phyloP scores from a whole-genome alignment of 1,284 basidiomycete species.

The Ustilago xerochloae region DNA sequence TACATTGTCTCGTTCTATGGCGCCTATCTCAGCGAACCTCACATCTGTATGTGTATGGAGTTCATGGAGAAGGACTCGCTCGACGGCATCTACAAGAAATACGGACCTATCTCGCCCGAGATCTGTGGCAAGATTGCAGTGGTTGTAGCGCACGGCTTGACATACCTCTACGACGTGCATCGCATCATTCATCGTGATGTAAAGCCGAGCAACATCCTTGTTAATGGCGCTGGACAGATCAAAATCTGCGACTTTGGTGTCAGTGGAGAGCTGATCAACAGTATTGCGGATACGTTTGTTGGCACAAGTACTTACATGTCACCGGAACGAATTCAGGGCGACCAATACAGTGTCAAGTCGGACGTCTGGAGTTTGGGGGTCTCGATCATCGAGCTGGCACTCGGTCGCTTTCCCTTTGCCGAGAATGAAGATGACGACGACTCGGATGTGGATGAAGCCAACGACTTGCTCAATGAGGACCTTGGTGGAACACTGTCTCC shows the following conservation, averaged over 20 bases:
- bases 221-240: slow-evolving; percentile 91
- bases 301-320: slow-evolving; percentile 99
- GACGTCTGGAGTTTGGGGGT: slow-evolving; percentile 98
- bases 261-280: slow-evolving; percentile 97
- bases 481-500: slow-evolving; percentile 59
- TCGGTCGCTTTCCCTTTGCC: slow-evolving; percentile 88
- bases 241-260: slow-evolving; percentile 99
- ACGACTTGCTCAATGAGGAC: slow-evolving; percentile 33
- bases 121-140: slow-evolving; percentile 90
- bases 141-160: slow-evolving; percentile 90
- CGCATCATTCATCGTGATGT: slow-evolving; percentile 99
- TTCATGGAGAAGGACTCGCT: slow-evolving; percentile 82
- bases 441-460: slow-evolving; percentile 25
- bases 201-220: slow-evolving; percentile 97
- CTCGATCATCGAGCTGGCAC: slow-evolving; percentile 90
- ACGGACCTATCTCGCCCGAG: slow-evolving; percentile 87
- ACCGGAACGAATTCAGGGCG: slow-evolving; percentile 98
- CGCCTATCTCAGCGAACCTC: slow-evolving; percentile 93
- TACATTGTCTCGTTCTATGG: slow-evolving; percentile 98
- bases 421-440: slow-evolving; percentile 42
- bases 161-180: slow-evolving; percentile 98
- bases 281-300: slow-evolving; percentile 97
- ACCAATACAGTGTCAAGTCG: slow-evolving; percentile 95
- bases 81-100: slow-evolving; percentile 92
- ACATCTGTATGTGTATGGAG: slow-evolving; percentile 99